phyloP scores from a whole-genome alignment of 805 yeast genomes.

The Kuraishia piskuri region DNA sequence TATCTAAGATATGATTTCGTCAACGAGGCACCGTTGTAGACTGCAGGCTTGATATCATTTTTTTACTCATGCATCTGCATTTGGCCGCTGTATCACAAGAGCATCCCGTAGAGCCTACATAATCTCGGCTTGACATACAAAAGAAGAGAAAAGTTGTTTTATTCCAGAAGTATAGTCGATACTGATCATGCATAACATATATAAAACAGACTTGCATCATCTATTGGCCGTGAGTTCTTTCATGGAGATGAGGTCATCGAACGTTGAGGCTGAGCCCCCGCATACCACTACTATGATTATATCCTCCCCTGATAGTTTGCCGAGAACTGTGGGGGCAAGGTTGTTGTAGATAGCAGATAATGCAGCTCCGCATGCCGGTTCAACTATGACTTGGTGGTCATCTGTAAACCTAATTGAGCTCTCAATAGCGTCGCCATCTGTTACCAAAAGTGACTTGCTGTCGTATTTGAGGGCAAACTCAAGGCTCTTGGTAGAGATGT shows the following conservation, averaged over 20 bases:
- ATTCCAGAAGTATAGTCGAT: too few relatives aligned
- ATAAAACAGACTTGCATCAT: background rate
- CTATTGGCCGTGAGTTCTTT: background rate
- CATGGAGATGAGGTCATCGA: background rate
- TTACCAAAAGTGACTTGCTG: conserved; percentile 32
- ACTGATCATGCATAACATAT: too few relatives aligned
- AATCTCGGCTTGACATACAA: background rate
- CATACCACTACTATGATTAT: conserved; percentile 50
- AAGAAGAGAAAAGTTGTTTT: too few relatives aligned
- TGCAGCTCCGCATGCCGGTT: conserved; percentile 73
- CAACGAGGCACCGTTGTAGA: background rate
- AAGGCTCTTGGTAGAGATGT: conserved; percentile 42
- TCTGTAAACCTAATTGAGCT: conserved; percentile 42
- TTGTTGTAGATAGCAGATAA: conserved; percentile 40
- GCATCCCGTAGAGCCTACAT: background rate
- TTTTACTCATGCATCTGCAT: background rate
- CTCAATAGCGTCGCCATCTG: conserved; percentile 47
- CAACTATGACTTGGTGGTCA: conserved; percentile 44
- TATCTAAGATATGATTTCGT: background rate
- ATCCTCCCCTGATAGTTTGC: conserved; percentile 30
- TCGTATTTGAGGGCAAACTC: conserved; percentile 32
- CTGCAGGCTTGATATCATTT: background rate
- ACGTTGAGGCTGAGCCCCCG: conserved; percentile 29
- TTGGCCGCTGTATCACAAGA: background rate
- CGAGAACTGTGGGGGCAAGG: conserved; percentile 17